Evolutionary conservation across 2,329 filamentous ascomycete species (phyloP).

Genomic region (Fusarium duplospermum): DNA sequence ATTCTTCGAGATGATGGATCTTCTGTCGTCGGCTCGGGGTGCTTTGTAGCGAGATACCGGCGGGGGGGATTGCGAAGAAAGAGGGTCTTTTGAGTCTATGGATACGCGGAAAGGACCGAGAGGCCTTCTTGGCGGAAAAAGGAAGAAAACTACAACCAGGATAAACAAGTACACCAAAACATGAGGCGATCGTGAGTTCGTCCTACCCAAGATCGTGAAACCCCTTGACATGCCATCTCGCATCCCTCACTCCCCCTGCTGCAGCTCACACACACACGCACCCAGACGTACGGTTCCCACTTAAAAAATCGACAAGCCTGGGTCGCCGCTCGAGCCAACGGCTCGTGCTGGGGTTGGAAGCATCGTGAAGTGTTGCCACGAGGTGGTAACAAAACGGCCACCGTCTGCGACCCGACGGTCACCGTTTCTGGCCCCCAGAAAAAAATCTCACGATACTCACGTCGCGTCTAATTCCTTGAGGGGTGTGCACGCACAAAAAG

Average conservation of each 20-base stretch:
- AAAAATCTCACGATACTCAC: slow-evolving; percentile 28
- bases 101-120: neutral
- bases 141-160: neutral
- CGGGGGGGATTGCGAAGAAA: slow-evolving; percentile 22
- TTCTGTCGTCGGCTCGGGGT: slow-evolving; percentile 31
- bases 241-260: neutral
- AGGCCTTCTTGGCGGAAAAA: neutral
- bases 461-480: slow-evolving; percentile 10
- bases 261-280: neutral
- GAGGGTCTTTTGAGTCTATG: neutral
- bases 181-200: neutral
- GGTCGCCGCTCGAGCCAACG: slow-evolving; percentile 22
- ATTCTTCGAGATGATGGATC: slow-evolving; percentile 15
- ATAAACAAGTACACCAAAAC: neutral
- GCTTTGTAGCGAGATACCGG: slow-evolving; percentile 42
- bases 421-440: slow-evolving; percentile 25
- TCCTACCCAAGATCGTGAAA: slow-evolving; percentile 10
- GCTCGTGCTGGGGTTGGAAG: slow-evolving; percentile 18
- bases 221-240: neutral
- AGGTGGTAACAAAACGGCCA: slow-evolving; percentile 28
- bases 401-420: slow-evolving; percentile 28
- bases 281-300: slow-evolving; percentile 17
- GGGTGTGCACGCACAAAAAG: slow-evolving; percentile 16
- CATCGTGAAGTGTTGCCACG: slow-evolving; percentile 27
- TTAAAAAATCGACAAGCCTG: neutral